Evolutionary conservation across 192 early-diverging fungal species (phyloP), one percentile per base, ranked within the genome.

Genomic region (Rhizophlyctis rosea): DNA sequence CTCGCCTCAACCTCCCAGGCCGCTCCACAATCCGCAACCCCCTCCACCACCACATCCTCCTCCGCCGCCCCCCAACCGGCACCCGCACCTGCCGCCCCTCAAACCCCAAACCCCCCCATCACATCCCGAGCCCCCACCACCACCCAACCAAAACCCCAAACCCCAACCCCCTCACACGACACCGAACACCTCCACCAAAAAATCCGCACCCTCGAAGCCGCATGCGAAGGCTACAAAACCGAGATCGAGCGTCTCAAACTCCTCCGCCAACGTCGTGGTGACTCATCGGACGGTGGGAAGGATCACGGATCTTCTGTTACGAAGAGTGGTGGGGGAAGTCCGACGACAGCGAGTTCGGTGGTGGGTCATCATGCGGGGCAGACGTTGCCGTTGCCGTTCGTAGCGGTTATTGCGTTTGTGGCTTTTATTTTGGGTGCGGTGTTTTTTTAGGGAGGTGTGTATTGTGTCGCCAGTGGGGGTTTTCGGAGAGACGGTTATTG

Each of bases 201-300:
- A 24, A 75, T 80, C 50, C 74, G 70, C n/a, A 52, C 64, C 1
- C 63, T 83, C 18, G 75, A 74, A 30, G 59, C 64, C 18, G 76
- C 78, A 13, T 78, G 76, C 62, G 81, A 83, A 21, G 79, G 70
- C 11, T 83, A 83, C 67, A 80, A 81, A 53, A 57, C 71, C 16
- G 81, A 83, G 56, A 71, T 83, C 50, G 81, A 83, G 44, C 58
- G 81, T 4, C 57, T 81, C 4, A 76, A 78, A 57, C 30, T 44
- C 2, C 48, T 81, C 36, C 51, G 79, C 16, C 79, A 78, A 48
- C 59, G 81, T 4, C 39, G 69, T 34, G 58, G 9, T 44, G 39
- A 44, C n/a, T n/a, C n/a, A n/a, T n/a, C n/a, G n/a, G n/a, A n/a
- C n/a, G n/a, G n/a, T n/a, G n/a, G n/a, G n/a, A n/a, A n/a, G n/a